Percentiles rank a stretch among this genome's conserved stretches.
Conservation (phyloP, 2,329 filamentous ascomycete species). For the Fusarium albosuccineum region DNA sequence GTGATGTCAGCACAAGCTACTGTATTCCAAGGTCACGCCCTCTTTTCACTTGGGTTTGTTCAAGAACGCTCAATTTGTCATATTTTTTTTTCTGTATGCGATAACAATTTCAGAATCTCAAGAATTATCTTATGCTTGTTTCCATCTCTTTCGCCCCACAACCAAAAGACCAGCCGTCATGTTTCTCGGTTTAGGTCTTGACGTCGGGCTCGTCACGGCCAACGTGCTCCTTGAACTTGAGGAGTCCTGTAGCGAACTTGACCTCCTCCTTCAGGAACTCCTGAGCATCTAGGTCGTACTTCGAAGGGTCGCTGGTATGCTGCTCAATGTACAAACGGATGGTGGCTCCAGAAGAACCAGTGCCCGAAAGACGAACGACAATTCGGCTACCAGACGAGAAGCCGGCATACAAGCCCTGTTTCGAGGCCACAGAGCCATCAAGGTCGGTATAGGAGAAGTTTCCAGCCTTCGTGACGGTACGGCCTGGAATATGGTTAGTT, state of each 20-base stretch:
- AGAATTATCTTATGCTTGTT: constrained; percentile 34
- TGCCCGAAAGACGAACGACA: constrained; percentile 94
- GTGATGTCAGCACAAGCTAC: constrained; percentile 33
- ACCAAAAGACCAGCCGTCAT: constrained; percentile 1
- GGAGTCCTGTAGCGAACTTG: constrained; percentile 82
- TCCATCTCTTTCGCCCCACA: constrained; percentile 32
- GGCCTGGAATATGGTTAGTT: constrained; percentile 60
- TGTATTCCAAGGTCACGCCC: constrained; percentile 15
- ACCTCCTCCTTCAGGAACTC: constrained; percentile 95
- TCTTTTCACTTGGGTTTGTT: constrained; percentile 33
- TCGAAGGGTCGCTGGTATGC: constrained; percentile 85
- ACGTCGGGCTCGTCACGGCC: constrained; percentile 95
- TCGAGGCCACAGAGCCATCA: constrained; percentile 94
- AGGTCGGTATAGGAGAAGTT: constrained; percentile 99
- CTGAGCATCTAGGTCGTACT: constrained; percentile 86
- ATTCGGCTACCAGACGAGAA: constrained; percentile 96
- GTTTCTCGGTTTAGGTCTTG: constrained; percentile 76
- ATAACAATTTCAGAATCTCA: constrained; percentile 45
- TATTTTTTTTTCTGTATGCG: constrained; percentile 40
- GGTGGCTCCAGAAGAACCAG: constrained; percentile 93
- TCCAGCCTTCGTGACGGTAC: constrained; percentile 88
- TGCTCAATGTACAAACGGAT: constrained; percentile 98
- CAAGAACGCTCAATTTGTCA: constrained; percentile 47
- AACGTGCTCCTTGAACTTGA: constrained; percentile 95
- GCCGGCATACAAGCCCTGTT: constrained; percentile 95